phyloP scores from a whole-genome alignment of 345 rosid species.

The Brassica nigra region DNA sequence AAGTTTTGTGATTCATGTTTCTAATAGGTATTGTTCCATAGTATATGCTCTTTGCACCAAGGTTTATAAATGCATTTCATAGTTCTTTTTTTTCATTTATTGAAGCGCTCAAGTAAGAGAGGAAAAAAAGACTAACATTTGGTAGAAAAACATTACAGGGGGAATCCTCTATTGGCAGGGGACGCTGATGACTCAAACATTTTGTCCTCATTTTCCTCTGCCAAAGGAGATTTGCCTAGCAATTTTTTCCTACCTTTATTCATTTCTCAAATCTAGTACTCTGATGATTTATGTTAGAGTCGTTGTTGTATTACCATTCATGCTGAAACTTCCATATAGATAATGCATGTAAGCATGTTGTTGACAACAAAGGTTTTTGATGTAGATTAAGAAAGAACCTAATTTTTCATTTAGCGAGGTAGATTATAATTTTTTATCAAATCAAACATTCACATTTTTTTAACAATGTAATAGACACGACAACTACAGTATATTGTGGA shows the following conservation, averaged over 20 bases:
- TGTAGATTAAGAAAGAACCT: not conserved
- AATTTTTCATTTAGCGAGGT: not conserved
- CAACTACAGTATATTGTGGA: not conserved
- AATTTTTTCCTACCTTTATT: constrained; percentile 18
- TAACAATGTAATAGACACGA: not conserved
- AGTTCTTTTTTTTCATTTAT: not conserved
- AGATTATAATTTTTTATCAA: not conserved
- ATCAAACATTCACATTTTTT: not conserved
- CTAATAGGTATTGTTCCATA: constrained; percentile 26
- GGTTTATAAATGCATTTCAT: constrained; percentile 13
- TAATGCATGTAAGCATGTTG: not conserved
- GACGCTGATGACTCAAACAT: not conserved
- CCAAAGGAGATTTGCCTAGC: constrained; percentile 44
- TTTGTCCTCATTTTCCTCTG: constrained; percentile 28
- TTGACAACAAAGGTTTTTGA: not conserved
- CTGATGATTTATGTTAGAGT: not conserved
- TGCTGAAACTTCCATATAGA: not conserved
- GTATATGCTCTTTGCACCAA: constrained; percentile 27
- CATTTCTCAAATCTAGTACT: not conserved
- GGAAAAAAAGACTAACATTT: not conserved
- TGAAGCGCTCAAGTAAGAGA: constrained; percentile 18
- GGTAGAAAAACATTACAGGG: constrained; percentile 35
- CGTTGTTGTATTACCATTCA: not conserved
- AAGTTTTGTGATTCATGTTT: constrained; percentile 18
- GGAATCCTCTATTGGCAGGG: constrained; percentile 37